phyloP scores from a whole-genome alignment of 2,329 filamentous ascomycete genomes.

The Fusarium coffeatum region DNA sequence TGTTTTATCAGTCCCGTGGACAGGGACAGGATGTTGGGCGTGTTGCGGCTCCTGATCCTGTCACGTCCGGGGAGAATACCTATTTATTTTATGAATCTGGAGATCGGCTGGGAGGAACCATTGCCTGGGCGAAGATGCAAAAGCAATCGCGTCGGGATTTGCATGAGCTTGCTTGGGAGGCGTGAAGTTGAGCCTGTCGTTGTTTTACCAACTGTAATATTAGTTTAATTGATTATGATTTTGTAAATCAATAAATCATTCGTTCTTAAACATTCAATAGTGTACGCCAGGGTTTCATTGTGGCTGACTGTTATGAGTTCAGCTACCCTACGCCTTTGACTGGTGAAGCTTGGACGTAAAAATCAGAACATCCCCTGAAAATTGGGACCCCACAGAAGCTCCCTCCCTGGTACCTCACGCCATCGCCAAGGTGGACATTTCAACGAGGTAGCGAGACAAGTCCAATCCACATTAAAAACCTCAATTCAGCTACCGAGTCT shows the following conservation, averaged over 20 bases:
- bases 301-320: no score
- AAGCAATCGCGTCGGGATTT: neutral
- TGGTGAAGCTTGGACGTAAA: neutral
- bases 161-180: neutral
- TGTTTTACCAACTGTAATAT: neutral
- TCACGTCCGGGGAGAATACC: neutral
- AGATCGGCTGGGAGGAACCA: neutral
- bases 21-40: conserved; percentile 10
- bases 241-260: neutral
- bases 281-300: no score
- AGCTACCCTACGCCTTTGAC: neutral
- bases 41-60: conserved; percentile 19
- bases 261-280: accelerated
- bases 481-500: neutral
- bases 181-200: neutral
- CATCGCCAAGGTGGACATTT: neutral
- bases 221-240: accelerated
- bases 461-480: conserved; percentile 1
- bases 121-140: conserved; percentile 26
- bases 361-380: neutral
- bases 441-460: neutral
- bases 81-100: conserved; percentile 33
- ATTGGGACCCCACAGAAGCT: neutral
- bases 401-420: neutral
- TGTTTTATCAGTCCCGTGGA: conserved; percentile 19